These are phyloP conservation scores for Umbellularia californica DNA, from an alignment of 164 flowering plant genomes.

Conservation along the genomic window DNA sequence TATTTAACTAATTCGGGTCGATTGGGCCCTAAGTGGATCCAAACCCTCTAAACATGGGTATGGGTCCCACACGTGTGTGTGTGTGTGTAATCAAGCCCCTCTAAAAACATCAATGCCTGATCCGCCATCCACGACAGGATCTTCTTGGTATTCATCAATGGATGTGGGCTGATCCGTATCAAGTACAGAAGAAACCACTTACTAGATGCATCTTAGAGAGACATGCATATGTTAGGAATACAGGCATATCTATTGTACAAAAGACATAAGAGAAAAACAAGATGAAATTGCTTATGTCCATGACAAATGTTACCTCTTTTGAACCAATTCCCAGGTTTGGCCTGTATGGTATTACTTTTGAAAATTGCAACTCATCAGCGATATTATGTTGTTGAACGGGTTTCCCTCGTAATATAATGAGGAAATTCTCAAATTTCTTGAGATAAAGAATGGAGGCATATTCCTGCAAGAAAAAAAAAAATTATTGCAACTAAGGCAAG, in stretches of 20 bases:
- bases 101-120: too few relatives aligned
- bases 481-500: not conserved
- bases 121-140: too few relatives aligned
- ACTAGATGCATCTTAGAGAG: not conserved
- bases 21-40: too few relatives aligned
- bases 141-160: too few relatives aligned
- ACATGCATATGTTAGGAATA: not conserved
- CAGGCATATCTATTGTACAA: not conserved
- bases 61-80: too few relatives aligned
- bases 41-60: too few relatives aligned
- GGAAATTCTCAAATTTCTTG: conserved; percentile 59
- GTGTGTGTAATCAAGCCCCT: too few relatives aligned
- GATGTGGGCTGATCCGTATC: too few relatives aligned
- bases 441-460: conserved; percentile 83
- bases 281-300: not conserved
- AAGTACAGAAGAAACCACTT: too few relatives aligned
- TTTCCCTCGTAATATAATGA: conserved; percentile 70
- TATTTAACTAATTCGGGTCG: too few relatives aligned
- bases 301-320: conserved; percentile 46
- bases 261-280: not conserved
- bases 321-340: conserved; percentile 50
- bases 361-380: conserved; percentile 57
- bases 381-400: conserved; percentile 68
- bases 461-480: conserved; percentile 49
- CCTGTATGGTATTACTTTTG: conserved; percentile 46